Base-by-base conservation (phyloP, 768 basidiomycete species). In the Boletus subparvulus region DNA sequence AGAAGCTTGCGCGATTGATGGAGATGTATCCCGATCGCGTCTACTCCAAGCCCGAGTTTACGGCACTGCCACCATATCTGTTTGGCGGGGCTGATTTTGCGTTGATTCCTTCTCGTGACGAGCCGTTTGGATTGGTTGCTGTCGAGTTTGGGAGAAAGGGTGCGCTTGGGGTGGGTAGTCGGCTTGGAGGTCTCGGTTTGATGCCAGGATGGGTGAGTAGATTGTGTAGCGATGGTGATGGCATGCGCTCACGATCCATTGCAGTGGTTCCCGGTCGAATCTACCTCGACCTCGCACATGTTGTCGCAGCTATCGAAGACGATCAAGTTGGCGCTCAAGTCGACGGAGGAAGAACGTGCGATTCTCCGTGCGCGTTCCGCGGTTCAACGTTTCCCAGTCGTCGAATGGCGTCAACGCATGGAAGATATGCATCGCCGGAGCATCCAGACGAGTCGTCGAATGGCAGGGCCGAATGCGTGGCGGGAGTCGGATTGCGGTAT, bases 261-360 rank as follows among this genome's bases (percentile, higher is more conserved):
- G 35, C 32, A 94, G 92, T 97, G 94, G 94, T 96, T 94, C 81
- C 94, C 94, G 47, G 94, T 97, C 40, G 94, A 96, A 75, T 96
- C 93, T 0, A 93, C 79, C 60, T 88, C 94, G 28, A 94, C 93
- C 6, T 87, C 86, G 37, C 94, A 97, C 75, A 92, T 97, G 92
- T 77, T 94, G 67, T 96, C 94, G 13, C 94, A 97, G 69, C 75
- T 96, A 58, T 88, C 90, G 8, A 96, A 96, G 75, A 96, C 94
- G 10, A 88, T 97, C 78, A 96, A 96, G 71, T 80, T 95, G 76
- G 94, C 94, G 6, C 75, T 97, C 60, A 95, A 90, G 73, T 95
- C 94, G 11, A 85, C 87, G 0, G 83, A 92, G 64, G 88, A 95
- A 71, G 94, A 96, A 64, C 88, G 94, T 52, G 92, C 94, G 10